phyloP scores from a whole-genome alignment of 2,329 filamentous ascomycete genomes.

The Grosmannia huntii region DNA sequence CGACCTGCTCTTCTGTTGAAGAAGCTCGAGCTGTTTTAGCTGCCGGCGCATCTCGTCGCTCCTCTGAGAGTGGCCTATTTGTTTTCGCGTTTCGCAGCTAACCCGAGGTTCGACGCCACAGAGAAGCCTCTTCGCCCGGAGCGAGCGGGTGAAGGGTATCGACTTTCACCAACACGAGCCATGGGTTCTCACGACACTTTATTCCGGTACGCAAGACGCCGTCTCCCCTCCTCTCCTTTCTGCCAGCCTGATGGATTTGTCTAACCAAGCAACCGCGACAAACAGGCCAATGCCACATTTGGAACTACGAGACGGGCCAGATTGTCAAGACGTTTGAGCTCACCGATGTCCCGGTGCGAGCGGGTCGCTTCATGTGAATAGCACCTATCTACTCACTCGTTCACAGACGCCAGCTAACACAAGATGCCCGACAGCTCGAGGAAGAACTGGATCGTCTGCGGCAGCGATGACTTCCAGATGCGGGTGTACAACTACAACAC shows the following conservation, averaged over 20 bases:
- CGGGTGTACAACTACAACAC: slow-evolving; percentile 75
- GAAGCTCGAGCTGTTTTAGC: neutral
- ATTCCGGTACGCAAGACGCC: slow-evolving; percentile 56
- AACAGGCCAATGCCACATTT: slow-evolving; percentile 92
- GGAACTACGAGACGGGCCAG: slow-evolving; percentile 93
- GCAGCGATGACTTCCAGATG: slow-evolving; percentile 73
- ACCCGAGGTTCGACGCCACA: neutral
- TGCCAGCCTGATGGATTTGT: neutral
- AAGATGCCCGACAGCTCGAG: slow-evolving; percentile 37
- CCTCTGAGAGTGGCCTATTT: neutral
- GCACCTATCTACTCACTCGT: neutral
- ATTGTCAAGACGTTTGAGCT: slow-evolving; percentile 99
- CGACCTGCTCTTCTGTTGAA: neutral
- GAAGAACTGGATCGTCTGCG: slow-evolving; percentile 98
- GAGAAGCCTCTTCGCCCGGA: slow-evolving; percentile 14
- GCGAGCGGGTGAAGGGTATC: slow-evolving; percentile 14
- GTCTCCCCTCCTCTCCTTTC: neutral
- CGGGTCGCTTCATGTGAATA: slow-evolving; percentile 68
- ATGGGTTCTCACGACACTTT: slow-evolving; percentile 64
- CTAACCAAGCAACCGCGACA: neutral
- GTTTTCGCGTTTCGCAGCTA: neutral
- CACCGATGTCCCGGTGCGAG: slow-evolving; percentile 93
- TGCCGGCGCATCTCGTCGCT: neutral
- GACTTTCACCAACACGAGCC: slow-evolving; percentile 14
- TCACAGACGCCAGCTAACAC: neutral